Conservation (phyloP, 352 stramenopile species). For the Pseudoperonospora humuli region DNA sequence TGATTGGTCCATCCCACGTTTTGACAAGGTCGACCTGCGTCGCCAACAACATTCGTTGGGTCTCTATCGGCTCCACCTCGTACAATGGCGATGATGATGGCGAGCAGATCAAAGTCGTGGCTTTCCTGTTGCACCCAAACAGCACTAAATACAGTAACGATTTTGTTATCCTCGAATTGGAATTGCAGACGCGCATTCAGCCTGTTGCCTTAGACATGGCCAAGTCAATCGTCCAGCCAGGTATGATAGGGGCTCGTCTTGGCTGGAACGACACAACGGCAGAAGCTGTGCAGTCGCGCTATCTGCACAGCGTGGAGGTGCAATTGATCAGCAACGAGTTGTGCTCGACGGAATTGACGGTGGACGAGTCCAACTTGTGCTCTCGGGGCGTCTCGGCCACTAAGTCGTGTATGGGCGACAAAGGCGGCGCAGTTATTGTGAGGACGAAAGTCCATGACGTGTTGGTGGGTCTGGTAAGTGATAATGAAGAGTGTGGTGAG, state of each 20-base stretch:
- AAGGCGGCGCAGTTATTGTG: constrained; percentile 40
- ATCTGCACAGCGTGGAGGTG: constrained; percentile 39
- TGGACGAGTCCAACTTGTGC: constrained; percentile 43
- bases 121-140: constrained; percentile 35
- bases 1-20: constrained; percentile 42
- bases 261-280: constrained; percentile 37
- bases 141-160: constrained; percentile 29
- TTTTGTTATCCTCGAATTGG: constrained; percentile 48
- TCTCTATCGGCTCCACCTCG: constrained; percentile 41
- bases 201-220: constrained; percentile 27
- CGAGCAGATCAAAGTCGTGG: constrained; percentile 42
- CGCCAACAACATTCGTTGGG: constrained; percentile 34
- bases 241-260: constrained; percentile 26
- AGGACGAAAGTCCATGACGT: constrained; percentile 22
- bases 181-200: constrained; percentile 18
- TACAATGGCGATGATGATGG: constrained; percentile 27
- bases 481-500: constrained; percentile 36
- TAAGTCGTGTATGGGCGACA: constrained; percentile 59
- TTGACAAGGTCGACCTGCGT: constrained; percentile 38
- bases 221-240: constrained; percentile 25
- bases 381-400: constrained; percentile 28
- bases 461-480: constrained; percentile 48
- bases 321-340: constrained; percentile 29
- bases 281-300: constrained; percentile 26
- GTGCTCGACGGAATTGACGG: constrained; percentile 23